Base-by-base conservation (phyloP, 2,329 filamentous ascomycete genomes). In the Paecilomyces sp. region DNA sequence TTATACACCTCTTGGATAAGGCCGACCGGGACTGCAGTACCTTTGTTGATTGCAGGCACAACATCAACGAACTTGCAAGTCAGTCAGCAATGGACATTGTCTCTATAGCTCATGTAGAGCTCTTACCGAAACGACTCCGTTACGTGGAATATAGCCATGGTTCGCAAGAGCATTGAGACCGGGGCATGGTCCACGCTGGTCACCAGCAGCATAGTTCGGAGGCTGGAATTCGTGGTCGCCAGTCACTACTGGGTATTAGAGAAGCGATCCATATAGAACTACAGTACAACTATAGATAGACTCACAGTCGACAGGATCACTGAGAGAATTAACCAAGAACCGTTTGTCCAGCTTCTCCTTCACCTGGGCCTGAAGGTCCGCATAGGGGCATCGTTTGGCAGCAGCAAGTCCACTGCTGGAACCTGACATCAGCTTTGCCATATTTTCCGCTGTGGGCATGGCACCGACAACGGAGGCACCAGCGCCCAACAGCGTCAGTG, bases 161-260 rank as follows among this genome's bases (percentile, higher is more conserved):
- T 78, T 78, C 53, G 75, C 76, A 54, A 78, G 65, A 4, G 76
- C 76, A 64, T 79, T 79, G 34, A 78, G 64, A 31, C 75, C 75
- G 1, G 76, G 75, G 61, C 76, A 78, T 28, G 73, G 74, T 7
- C 75, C 75, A 56, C 75, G 72, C 61, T 74, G 70, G 62, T 76
- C 75, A 12, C 72, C 74, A 9, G 63, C 63, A 3, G 65, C 64
- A 33, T 71, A 71, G 54, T 72, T 63, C 0, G 73, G 74, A 1
- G 74, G 67, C 9, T 71, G 66, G 58, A 75, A 77, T 12, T 60
- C 61, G 61, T 76, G 70, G 24, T 70, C 61, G 2, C 72, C 73
- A n/a, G 66, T 68, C 31, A 75, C 73, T 75, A 58, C 13, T 30
- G 25, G 54, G 18, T 25, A 24, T 59, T 55, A 62, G 56, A 28